Evolutionary conservation across 169 alveolate genomes (phyloP).

Genomic region (Plasmodium knowlesi): DNA sequence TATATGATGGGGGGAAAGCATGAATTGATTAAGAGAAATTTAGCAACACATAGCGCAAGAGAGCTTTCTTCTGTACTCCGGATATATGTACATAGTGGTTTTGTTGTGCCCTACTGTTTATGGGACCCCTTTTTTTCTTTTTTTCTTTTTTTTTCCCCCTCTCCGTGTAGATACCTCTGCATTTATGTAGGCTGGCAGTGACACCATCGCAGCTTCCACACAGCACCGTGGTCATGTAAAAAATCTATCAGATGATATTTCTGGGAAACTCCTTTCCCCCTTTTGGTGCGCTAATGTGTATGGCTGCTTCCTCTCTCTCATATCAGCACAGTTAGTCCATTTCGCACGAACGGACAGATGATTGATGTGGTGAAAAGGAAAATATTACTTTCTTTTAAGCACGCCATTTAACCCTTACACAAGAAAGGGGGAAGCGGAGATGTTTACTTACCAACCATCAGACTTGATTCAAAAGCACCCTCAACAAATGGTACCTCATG

Average conservation of each 20-base stretch:
- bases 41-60: neutral
- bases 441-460: neutral
- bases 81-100: neutral
- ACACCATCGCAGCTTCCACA: neutral
- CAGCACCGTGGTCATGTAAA: neutral
- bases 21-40: neutral
- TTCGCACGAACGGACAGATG: neutral
- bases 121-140: neutral
- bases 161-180: neutral
- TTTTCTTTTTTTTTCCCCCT: neutral
- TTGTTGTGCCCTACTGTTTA: neutral
- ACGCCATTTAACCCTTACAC: neutral
- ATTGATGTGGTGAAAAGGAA: neutral
- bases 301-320: neutral
- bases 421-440: neutral
- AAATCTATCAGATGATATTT: neutral
- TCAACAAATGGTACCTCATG: neutral
- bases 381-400: neutral
- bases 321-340: neutral
- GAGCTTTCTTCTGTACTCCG: neutral
- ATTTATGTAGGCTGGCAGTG: neutral
- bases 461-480: neutral
- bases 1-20: neutral
- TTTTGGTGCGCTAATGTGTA: neutral
- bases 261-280: neutral